Conservation (phyloP, 148 eudicot species). For the Diospyros lotus region DNA sequence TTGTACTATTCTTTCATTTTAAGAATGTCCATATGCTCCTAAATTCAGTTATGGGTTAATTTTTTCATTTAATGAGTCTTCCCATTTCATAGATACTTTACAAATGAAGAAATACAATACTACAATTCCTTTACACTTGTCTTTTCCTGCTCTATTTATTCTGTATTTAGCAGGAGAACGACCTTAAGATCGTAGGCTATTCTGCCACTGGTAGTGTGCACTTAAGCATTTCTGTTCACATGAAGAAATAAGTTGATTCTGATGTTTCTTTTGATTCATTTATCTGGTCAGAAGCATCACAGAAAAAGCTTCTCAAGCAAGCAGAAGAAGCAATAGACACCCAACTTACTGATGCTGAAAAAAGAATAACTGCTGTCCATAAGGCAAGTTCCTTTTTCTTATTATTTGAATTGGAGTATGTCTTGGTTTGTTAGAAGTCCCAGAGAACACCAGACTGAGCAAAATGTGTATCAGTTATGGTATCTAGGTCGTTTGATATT, state of each 20-base stretch:
- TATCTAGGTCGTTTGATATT: background rate
- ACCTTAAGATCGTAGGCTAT: background rate
- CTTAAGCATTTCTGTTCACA: background rate
- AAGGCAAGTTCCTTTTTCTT: conserved; percentile 36
- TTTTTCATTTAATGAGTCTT: background rate
- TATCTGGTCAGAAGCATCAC: conserved; percentile 42
- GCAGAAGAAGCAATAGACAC: conserved; percentile 57
- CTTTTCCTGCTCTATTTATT: background rate
- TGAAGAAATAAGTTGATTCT: conserved; percentile 2
- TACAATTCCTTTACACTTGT: too few relatives aligned
- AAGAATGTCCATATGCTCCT: background rate
- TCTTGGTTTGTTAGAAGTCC: background rate
- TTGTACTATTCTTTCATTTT: background rate
- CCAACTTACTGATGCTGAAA: conserved; percentile 57
- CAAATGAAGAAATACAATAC: too few relatives aligned
- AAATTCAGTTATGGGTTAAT: background rate
- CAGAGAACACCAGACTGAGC: conserved; percentile 3
- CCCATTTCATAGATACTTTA: too few relatives aligned
- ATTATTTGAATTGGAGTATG: background rate
- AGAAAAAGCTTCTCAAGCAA: conserved; percentile 58
- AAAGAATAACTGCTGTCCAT: conserved; percentile 43
- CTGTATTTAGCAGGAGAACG: background rate
- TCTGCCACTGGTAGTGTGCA: background rate
- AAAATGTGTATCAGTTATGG: background rate
- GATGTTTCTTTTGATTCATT: conserved; percentile 7